Conservation (phyloP, 2,329 filamentous ascomycete genomes). For the Epichloe elymi region DNA sequence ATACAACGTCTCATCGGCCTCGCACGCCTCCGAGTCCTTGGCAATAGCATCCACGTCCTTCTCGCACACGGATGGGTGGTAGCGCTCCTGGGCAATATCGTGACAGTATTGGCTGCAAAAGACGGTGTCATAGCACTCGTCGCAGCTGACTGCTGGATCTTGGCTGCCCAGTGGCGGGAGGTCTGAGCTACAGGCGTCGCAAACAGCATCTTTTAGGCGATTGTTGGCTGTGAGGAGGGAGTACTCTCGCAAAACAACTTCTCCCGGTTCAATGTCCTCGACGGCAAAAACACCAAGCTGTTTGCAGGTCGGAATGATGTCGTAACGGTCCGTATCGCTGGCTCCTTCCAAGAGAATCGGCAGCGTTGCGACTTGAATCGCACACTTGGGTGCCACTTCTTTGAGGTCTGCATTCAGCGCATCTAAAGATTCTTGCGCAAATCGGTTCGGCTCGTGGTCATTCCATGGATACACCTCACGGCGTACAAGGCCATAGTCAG, state of each 20-base stretch:
- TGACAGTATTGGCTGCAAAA: slow-evolving; percentile 51
- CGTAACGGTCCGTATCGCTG: slow-evolving; percentile 33
- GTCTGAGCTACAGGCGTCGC: slow-evolving; percentile 73
- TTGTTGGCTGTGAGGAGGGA: slow-evolving; percentile 84
- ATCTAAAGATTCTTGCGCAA: slow-evolving; percentile 52
- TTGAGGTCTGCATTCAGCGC: slow-evolving; percentile 60
- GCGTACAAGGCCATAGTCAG: slow-evolving; percentile 57
- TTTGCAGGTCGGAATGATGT: slow-evolving; percentile 45
- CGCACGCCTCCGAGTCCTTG: slow-evolving; percentile 47
- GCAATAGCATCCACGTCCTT: slow-evolving; percentile 53
- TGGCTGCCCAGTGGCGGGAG: slow-evolving; percentile 47
- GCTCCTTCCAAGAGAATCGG: slow-evolving; percentile 53
- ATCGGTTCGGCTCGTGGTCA: slow-evolving; percentile 53
- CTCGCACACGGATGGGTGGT: slow-evolving; percentile 53
- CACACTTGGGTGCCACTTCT: slow-evolving; percentile 65
- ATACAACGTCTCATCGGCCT: slow-evolving; percentile 49
- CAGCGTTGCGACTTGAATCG: slow-evolving; percentile 61
- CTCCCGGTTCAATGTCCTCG: slow-evolving; percentile 63
- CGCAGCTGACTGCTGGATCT: slow-evolving; percentile 37
- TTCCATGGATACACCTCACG: slow-evolving; percentile 62
- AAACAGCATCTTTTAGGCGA: slow-evolving; percentile 71
- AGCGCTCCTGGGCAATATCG: slow-evolving; percentile 41
- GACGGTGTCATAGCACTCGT: slow-evolving; percentile 51
- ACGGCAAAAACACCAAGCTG: slow-evolving; percentile 88
- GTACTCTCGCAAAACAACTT: slow-evolving; percentile 67